phyloP scores from a whole-genome alignment of 139 green algal genomes.

The Eudorina sp. region DNA sequence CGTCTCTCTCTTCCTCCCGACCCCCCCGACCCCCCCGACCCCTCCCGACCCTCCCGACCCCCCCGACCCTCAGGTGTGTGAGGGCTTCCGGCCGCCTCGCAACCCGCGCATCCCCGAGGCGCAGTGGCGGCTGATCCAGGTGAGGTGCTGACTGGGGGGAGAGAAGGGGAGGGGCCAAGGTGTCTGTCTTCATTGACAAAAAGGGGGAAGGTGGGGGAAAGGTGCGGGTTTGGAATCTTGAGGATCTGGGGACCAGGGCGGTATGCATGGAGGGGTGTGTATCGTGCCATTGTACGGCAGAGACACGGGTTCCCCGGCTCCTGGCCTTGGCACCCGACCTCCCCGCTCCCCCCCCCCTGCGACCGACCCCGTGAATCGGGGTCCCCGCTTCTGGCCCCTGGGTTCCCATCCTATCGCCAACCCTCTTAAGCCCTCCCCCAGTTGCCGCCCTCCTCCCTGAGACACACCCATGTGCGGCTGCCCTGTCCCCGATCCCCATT shows the following conservation, averaged over 20 bases:
- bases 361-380: not conserved
- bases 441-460: not conserved
- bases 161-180: not conserved
- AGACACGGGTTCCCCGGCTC: not conserved
- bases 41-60: not conserved
- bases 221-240: not conserved
- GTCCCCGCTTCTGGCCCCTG: not conserved
- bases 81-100: conserved; percentile 31
- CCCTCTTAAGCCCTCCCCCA: not conserved
- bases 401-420: not conserved
- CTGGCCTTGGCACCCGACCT: not conserved
- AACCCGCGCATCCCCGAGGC: conserved; percentile 16
- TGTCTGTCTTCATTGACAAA: too few species aligned
- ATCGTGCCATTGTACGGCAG: not conserved
- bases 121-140: conserved; percentile 26
- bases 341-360: not conserved
- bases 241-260: too few species aligned
- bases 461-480: not conserved
- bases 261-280: not conserved
- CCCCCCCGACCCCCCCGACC: not conserved
- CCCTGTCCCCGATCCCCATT: not conserved
- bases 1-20: not conserved
- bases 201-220: not conserved
- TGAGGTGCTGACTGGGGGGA: not conserved
- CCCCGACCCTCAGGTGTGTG: not conserved